Conservation (phyloP, 805 yeast species). For the Saccharomycodes ludwigii region DNA sequence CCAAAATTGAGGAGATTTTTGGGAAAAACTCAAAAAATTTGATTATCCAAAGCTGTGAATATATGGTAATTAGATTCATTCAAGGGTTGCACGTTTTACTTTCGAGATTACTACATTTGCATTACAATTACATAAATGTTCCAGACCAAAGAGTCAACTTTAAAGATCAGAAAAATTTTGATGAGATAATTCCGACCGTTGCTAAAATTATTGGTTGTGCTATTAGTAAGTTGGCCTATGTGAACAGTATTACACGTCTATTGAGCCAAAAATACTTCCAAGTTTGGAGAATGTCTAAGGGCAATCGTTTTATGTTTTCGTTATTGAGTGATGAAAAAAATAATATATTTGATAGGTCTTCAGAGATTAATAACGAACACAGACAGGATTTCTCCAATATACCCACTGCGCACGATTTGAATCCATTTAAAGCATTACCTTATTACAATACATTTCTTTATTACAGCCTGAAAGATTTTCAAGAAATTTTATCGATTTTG, state of each 20-base stretch:
- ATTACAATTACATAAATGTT: slow-evolving; percentile 11
- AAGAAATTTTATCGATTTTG: slow-evolving; percentile 11
- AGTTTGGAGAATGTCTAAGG: slow-evolving; percentile 51
- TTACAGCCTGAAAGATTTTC: slow-evolving; percentile 13
- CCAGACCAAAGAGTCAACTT: too few relatives aligned
- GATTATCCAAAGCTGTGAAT: slow-evolving; percentile 10
- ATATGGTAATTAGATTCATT: slow-evolving; percentile 9
- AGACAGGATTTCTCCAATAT: slow-evolving; percentile 4
- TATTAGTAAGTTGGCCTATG: slow-evolving; percentile 19
- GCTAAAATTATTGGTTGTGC: slow-evolving; percentile 13
- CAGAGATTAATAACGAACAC: slow-evolving; percentile 12
- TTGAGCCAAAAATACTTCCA: slow-evolving; percentile 46
- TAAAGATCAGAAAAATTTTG: slow-evolving; percentile 1
- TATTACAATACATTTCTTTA: slow-evolving; percentile 12
- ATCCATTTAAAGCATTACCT: slow-evolving; percentile 16
- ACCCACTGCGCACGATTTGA: slow-evolving; percentile 2
- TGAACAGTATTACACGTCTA: slow-evolving; percentile 26
- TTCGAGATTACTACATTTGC: slow-evolving; percentile 21
- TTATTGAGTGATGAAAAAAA: slow-evolving; percentile 23
- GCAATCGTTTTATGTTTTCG: slow-evolving; percentile 30
- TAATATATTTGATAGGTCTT: slow-evolving; percentile 16
- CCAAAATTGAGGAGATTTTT: slow-evolving; percentile 8
- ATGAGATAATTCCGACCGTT: slow-evolving; percentile 5
- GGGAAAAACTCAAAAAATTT: slow-evolving; percentile 10
- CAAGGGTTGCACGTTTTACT: slow-evolving; percentile 12